A percentile compares a stretch with the other conserved stretches of the same genome.
These are phyloP conservation scores for Lentinula aciculospora DNA, from an alignment of 768 basidiomycete species.

Conservation along the genomic window DNA sequence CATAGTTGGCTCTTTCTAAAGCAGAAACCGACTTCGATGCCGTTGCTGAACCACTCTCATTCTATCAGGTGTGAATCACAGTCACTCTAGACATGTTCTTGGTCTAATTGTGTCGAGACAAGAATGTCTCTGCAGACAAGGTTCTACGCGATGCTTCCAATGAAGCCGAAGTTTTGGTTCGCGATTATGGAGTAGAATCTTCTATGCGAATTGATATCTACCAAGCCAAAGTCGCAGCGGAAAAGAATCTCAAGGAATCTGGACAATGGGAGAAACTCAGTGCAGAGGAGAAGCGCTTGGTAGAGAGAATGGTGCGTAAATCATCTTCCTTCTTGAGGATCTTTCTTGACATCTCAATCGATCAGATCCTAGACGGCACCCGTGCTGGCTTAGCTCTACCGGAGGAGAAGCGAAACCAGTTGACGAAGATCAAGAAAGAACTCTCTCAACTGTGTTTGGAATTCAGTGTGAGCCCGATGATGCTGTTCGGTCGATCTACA, in stretches of 20 bases:
- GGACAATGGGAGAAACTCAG: constrained; percentile 58
- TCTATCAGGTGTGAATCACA: constrained; percentile 48
- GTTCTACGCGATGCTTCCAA: constrained; percentile 80
- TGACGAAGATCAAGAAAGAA: constrained; percentile 67
- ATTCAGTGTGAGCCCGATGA: constrained; percentile 53
- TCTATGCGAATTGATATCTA: constrained; percentile 82
- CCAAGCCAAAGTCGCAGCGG: constrained; percentile 62
- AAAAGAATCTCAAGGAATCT: constrained; percentile 60
- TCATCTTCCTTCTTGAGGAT: neutral
- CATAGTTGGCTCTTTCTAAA: constrained; percentile 52
- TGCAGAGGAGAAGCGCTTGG: constrained; percentile 66
- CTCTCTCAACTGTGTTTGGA: constrained; percentile 72
- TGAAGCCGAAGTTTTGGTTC: constrained; percentile 61
- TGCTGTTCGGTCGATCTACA: neutral
- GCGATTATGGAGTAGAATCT: constrained; percentile 69
- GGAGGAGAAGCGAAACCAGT: constrained; percentile 49
- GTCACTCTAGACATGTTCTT: neutral
- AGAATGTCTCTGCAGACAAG: constrained; percentile 68
- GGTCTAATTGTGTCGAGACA: neutral
- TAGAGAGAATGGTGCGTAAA: constrained; percentile 62
- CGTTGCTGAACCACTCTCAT: constrained; percentile 55
- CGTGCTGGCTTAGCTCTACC: constrained; percentile 74
- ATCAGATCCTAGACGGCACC: constrained; percentile 65
- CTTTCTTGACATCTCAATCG: neutral
- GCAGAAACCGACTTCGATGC: constrained; percentile 51